Base-by-base conservation (phyloP, 495 filamentous ascomycete species). In the Neurospora tetrasperma region DNA sequence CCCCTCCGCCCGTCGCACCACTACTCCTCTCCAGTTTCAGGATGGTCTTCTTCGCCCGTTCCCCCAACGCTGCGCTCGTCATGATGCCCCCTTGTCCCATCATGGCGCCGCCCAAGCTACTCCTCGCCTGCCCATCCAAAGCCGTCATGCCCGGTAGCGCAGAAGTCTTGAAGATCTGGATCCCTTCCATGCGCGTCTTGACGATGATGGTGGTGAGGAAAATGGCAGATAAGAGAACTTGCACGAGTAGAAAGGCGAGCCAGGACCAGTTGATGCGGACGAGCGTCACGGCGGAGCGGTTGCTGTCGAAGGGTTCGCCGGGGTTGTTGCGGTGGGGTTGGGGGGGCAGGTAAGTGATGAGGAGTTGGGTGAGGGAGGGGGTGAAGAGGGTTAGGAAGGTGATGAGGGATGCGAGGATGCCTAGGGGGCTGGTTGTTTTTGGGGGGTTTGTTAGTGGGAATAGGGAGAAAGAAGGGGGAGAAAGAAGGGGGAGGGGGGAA, bases 241-340 rank as follows among this genome's bases (percentile, higher is more conserved):
- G 73, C 3, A 39, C 27, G 0, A 69, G 0, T 4, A 74, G 7
- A 2, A 69, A 72, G 6, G 42, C 62, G 5, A 74, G 70, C 70
- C 71, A 74, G 18, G 31, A 31, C 73, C 73, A 74, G 41, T 71
- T 27, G 16, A 74, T 68, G 14, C n/a, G 35, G 16, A 74, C 35
- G 1, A 54, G 31, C 0, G 48, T 20, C 27, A 39, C 31, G 31
- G 42, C 41, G n/a, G 41, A 27, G 5, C 9, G 69, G 59, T 54
- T 54, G 0, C 54, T 62, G 54, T 62, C 54, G 27, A 62, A 62
- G 14, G 54, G 54, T 9, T 62, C 54, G 27, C 27, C 27, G 27
- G 7, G 7, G 0, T 0, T 2, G 54, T 35, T 62, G 27, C 2
- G 54, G 14, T 62, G 31, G 75, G 74, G 5, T 82, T 80, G 12